Base-by-base conservation (phyloP, 768 basidiomycete genomes). In the Nidularia pulvinata region DNA sequence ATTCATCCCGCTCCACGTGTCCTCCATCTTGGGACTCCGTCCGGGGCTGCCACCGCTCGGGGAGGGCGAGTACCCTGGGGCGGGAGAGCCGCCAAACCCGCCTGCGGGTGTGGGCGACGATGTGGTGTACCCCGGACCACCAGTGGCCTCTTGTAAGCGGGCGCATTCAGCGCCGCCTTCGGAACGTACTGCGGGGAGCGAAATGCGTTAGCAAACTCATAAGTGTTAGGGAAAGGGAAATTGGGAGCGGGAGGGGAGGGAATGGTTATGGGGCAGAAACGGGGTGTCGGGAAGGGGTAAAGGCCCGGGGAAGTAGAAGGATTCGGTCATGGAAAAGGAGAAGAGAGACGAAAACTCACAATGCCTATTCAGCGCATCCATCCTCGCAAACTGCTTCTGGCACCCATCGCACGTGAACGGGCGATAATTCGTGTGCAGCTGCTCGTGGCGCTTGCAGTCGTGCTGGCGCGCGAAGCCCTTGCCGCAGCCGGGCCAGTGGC, bases 371-470 rank as follows among this genome's bases (percentile, higher is more conserved):
- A 98, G 78, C 42, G 95, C 95, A 69, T 98, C 96, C 83, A 97
- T 89, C 55, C 95, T 71, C 33, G 95, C 95, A 76, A 98, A 98
- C 60, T 87, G 91, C 76, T 95, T 92, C 60, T 83, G 81, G 66
- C 95, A 98, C 44, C 93, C 95, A 7, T 95, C 91, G 63, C 96
- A 98, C 10, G 83, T 89, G 67, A 95, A 96, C 56, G 95, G 94
- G 22, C 95, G 76, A 62, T 93, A 89, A 61, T 96, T 95, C 54
- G 91, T 86, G 67, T 98, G 95, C 42, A 98, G 77, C 59, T 95
- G 89, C 69, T 97, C 95, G 61, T 98, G 96, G 2, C 95, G 84
- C 66, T 96, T 98, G 72, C 95, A 97, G 67, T 98, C 95, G 63
- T 97, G 95, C 67, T 96, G 93, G 52, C 95, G 72, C 30, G 91